phyloP scores from a whole-genome alignment of 2,329 filamentous ascomycete genomes.

The Aspergillus viridinutans region DNA sequence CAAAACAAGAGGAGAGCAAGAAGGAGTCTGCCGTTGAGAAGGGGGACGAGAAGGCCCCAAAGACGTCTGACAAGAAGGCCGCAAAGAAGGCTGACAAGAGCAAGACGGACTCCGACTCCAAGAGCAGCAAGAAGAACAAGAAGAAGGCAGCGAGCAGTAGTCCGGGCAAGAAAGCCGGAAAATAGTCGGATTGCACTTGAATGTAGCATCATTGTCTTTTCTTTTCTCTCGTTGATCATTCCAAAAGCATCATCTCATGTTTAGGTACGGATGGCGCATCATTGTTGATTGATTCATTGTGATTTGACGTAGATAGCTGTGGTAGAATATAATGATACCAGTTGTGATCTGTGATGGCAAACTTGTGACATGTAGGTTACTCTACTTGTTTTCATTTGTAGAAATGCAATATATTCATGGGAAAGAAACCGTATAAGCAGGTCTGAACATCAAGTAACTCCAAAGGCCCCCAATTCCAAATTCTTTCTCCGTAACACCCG shows the following conservation, averaged over 20 bases:
- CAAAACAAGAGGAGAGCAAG: slow-evolving; percentile 10
- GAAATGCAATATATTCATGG: neutral
- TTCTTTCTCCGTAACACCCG: slow-evolving; percentile 6
- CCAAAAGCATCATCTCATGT: slow-evolving; percentile 13
- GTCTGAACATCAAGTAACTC: neutral
- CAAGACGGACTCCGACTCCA: slow-evolving; percentile 2
- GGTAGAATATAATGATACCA: neutral
- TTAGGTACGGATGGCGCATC: slow-evolving; percentile 16
- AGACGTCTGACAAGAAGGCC: slow-evolving; percentile 19
- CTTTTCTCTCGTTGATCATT: neutral
- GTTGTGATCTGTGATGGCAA: neutral
- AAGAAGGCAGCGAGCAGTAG: slow-evolving; percentile 16
- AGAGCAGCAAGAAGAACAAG: slow-evolving; percentile 15
- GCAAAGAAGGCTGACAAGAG: slow-evolving; percentile 6
- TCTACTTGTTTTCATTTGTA: neutral
- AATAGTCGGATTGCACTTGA: slow-evolving; percentile 20
- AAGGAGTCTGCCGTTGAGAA: slow-evolving; percentile 18
- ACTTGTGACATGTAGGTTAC: neutral
- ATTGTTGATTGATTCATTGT: neutral
- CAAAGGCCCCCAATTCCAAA: neutral
- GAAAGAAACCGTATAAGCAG: neutral
- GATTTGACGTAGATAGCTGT: slow-evolving; percentile 6
- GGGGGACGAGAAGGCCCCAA: slow-evolving; percentile 13
- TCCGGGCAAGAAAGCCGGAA: slow-evolving; percentile 24
- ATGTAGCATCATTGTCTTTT: slow-evolving; percentile 18